Percentiles rank a stretch among this genome's conserved stretches.
Evolutionary conservation across 2,329 filamentous ascomycete species (phyloP).

Genomic region (Aspergillus glaucus): DNA sequence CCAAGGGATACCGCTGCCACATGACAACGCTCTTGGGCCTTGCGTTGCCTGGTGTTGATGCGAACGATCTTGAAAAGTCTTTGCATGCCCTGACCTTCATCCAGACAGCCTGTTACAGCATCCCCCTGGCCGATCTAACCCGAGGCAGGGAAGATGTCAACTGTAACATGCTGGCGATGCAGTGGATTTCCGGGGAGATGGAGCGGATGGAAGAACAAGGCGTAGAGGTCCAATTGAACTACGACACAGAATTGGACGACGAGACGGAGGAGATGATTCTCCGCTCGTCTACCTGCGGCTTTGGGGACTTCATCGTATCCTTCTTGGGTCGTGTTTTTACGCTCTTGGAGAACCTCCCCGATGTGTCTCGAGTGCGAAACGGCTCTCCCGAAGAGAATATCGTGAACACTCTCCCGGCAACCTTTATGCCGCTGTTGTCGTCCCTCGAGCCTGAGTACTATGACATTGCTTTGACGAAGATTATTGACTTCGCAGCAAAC

Average conservation of each 20-base stretch:
- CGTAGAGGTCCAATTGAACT: constrained; percentile 77
- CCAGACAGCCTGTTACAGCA: constrained; percentile 91
- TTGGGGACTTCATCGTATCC: constrained; percentile 85
- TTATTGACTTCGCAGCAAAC: constrained; percentile 82
- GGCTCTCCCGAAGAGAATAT: constrained; percentile 95
- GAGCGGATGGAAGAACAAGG: constrained; percentile 87
- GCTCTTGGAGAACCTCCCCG: constrained; percentile 87
- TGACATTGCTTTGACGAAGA: constrained; percentile 84
- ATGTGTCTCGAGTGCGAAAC: constrained; percentile 77
- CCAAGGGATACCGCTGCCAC: constrained; percentile 94
- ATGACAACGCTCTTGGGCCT: constrained; percentile 90
- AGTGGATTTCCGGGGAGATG: constrained; percentile 93
- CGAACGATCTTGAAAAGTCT: constrained; percentile 95
- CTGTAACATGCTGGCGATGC: constrained; percentile 70
- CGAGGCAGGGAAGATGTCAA: constrained; percentile 61
- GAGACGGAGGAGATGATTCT: constrained; percentile 82
- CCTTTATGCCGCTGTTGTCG: constrained; percentile 82
- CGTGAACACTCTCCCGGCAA: constrained; percentile 88
- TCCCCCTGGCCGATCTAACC: constrained; percentile 80
- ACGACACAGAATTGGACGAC: constrained; percentile 72
- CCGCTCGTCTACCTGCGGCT: constrained; percentile 87
- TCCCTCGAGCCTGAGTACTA: constrained; percentile 89
- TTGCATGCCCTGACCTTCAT: constrained; percentile 92
- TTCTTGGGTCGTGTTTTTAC: constrained; percentile 94
- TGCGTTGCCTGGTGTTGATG: constrained; percentile 89